A percentile compares a stretch with the other conserved stretches of the same genome.
phyloP scores from a whole-genome alignment of 345 rosid species.

The Physaria fendleri region DNA sequence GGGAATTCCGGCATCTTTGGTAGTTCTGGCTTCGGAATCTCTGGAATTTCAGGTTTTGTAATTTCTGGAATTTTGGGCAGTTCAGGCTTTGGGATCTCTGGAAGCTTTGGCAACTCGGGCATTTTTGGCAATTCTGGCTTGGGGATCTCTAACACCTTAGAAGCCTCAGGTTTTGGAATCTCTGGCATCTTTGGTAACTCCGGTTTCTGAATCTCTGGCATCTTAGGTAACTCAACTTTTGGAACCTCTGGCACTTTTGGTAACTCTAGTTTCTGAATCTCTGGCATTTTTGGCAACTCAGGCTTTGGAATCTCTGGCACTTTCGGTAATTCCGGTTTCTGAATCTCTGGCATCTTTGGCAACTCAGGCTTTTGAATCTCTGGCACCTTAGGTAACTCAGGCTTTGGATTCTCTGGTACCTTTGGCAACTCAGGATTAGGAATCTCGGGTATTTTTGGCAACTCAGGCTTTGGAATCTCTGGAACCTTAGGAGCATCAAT shows the following conservation, averaged over 20 bases:
- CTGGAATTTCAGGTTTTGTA: constrained; percentile 28
- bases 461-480: background rate
- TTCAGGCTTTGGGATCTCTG: too few species aligned
- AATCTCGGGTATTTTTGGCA: background rate
- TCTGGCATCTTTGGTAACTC: constrained; percentile 1
- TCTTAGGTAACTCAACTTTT: background rate
- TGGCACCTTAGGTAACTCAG: background rate
- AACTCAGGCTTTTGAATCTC: constrained; percentile 9
- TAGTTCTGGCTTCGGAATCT: constrained; percentile 16
- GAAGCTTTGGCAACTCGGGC: constrained; percentile 28
- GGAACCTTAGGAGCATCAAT: background rate
- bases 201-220: background rate
- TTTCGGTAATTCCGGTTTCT: constrained; percentile 2
- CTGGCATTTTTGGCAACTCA: background rate
- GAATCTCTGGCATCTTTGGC: background rate
- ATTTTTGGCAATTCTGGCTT: constrained; percentile 18
- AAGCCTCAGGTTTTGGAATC: background rate
- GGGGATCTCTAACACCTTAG: background rate
- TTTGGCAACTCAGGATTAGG: constrained; percentile 8
- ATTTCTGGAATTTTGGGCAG: too few species aligned
- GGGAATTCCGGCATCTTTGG: constrained; percentile 23
- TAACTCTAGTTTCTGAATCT: constrained; percentile 6
- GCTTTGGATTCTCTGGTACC: background rate
- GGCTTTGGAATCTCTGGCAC: background rate
- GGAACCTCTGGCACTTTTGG: background rate